Base-by-base conservation (phyloP, 768 basidiomycete genomes). In the Boletus subparvulus region DNA sequence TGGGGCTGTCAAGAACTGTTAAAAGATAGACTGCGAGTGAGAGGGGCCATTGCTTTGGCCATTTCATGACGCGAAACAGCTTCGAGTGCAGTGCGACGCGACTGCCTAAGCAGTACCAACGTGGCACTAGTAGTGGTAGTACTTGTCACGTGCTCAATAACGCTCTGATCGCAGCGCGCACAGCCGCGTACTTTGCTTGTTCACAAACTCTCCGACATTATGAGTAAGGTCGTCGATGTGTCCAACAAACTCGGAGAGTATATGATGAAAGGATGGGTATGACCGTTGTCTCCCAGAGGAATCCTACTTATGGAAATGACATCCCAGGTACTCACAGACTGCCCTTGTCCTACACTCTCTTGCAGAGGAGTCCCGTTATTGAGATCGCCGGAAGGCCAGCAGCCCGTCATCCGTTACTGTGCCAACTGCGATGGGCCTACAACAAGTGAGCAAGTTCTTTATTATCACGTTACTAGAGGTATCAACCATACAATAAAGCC, bases 201-300 rank as follows among this genome's bases (percentile, higher is more conserved):
- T 52, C 50, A 43, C 40, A 37, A 54, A 36, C 58, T 14, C 49
- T 39, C 30, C 30, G 30, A 11, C 58, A 51, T 26, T 30, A 87
- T 87, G 85, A 74, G 74, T 39, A 78, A 74, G 28, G 72, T 84
- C 42, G 69, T 77, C 40, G 80, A 87, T 63, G 78, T 88, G 11
- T 83, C 89, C n/a, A 72, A 73, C 56, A 79, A 74, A 39, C 78
- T 92, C 16, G 87, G 87, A 6, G 81, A 86, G 60, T 86, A 82
- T 58, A 84, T 92, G 83, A 74, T 90, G 60, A 84, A 82, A 69
- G 90, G 90, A 62, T 90, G 88, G 88, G 89, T 88, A 56, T 26
- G 61, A 14, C 9, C 14, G 0, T 21, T 16, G 6, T 26, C 19
- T 8, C 41, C 46, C 4, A 19, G 16, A 16, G 24, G 39, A 47